Percentiles rank a stretch among this genome's conserved stretches.
phyloP scores from a whole-genome alignment of 2,329 filamentous ascomycete species.

The Trichoderma polysporum region DNA sequence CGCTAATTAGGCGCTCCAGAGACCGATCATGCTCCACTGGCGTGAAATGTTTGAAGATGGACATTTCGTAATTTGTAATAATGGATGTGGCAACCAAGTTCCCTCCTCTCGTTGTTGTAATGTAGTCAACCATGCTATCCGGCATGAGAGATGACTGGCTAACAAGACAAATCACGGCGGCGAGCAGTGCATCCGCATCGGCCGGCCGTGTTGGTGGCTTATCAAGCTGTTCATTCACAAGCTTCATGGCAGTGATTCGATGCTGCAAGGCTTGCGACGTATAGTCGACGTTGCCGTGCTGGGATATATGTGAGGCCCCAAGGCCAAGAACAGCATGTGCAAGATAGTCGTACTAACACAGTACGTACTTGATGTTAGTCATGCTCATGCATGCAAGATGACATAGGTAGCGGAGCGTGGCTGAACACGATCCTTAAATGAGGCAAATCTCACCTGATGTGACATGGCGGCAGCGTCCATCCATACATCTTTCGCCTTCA shows the following conservation, averaged over 20 bases:
- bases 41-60: slow-evolving; percentile 28
- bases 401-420: neutral
- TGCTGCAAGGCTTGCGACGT: slow-evolving; percentile 36
- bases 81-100: slow-evolving; percentile 27
- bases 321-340: slow-evolving; percentile 40
- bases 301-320: slow-evolving; percentile 38
- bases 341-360: slow-evolving; percentile 36
- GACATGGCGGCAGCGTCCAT: slow-evolving; percentile 36
- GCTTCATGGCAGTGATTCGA: slow-evolving; percentile 37
- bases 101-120: slow-evolving; percentile 37
- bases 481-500: slow-evolving; percentile 36
- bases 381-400: neutral
- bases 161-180: slow-evolving; percentile 36
- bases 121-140: slow-evolving; percentile 40
- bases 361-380: neutral
- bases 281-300: slow-evolving; percentile 31
- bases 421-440: neutral
- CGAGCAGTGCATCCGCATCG: slow-evolving; percentile 40
- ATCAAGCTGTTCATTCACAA: slow-evolving; percentile 36
- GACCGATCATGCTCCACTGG: slow-evolving; percentile 29
- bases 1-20: slow-evolving; percentile 25
- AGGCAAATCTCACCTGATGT: slow-evolving; percentile 32
- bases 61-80: slow-evolving; percentile 25
- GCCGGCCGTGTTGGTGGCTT: slow-evolving; percentile 28
- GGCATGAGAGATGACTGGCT: slow-evolving; percentile 39